Evolutionary conservation across 345 rosid genomes (phyloP).

Genomic region (Hevea brasiliensis): DNA sequence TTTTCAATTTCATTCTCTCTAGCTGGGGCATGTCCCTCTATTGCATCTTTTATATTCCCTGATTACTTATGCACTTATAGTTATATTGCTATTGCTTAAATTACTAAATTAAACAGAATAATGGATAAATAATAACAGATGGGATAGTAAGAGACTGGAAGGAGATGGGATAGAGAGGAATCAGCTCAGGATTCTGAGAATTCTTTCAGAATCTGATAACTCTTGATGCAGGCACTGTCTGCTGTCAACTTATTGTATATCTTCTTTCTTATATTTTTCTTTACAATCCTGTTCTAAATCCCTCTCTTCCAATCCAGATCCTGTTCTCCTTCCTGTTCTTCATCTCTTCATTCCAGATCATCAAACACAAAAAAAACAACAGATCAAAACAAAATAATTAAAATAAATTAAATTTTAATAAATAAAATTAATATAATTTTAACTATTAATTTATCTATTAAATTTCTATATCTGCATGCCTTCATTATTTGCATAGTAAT

Average conservation of each 20-base stretch:
- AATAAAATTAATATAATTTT: background rate
- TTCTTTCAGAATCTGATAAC: slow-evolving; percentile 92
- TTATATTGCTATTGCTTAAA: background rate
- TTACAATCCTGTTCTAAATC: slow-evolving; percentile 89
- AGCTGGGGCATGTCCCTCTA: too few relatives aligned
- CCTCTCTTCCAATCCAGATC: slow-evolving; percentile 71
- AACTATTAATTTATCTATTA: background rate
- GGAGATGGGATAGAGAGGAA: slow-evolving; percentile 90
- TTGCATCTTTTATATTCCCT: too few relatives aligned
- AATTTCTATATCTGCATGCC: slow-evolving; percentile 44
- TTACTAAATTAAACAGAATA: too few relatives aligned
- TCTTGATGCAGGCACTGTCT: slow-evolving; percentile 97
- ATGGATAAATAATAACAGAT: slow-evolving; percentile 16
- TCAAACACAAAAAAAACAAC: slow-evolving; percentile 42
- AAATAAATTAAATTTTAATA: too few relatives aligned
- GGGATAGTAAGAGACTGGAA: slow-evolving; percentile 51
- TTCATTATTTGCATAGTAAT: slow-evolving; percentile 67
- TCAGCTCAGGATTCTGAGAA: too few relatives aligned
- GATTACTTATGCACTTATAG: background rate
- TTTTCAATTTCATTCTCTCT: slow-evolving; percentile 27
- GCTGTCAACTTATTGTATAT: slow-evolving; percentile 92
- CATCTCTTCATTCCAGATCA: slow-evolving; percentile 99
- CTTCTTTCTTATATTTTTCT: slow-evolving; percentile 83
- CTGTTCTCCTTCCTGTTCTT: too few relatives aligned
- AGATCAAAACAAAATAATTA: slow-evolving; percentile 4